Conservation (phyloP, 768 basidiomycete genomes). For the Boletus huronensis region DNA sequence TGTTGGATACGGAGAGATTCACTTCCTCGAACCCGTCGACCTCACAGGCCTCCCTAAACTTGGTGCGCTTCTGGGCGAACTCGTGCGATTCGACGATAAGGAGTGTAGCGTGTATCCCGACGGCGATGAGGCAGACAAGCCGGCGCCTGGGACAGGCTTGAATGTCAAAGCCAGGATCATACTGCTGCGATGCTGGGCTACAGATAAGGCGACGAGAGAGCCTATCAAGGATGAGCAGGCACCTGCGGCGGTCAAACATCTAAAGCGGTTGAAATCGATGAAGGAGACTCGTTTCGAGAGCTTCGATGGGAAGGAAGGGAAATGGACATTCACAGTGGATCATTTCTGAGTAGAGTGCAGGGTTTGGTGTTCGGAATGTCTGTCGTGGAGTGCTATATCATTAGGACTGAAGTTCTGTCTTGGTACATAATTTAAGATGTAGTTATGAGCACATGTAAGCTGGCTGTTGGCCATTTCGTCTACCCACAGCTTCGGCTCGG, state of each 20-base stretch:
- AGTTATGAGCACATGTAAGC: constrained; percentile 7
- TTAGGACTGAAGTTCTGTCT: constrained; percentile 1
- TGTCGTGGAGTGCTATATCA: constrained; percentile 7
- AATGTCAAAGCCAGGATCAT: constrained; percentile 83
- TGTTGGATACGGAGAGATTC: constrained; percentile 86
- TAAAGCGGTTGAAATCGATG: constrained; percentile 81
- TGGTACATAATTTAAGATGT: constrained; percentile 14
- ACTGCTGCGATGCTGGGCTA: constrained; percentile 79
- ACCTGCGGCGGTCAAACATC: constrained; percentile 62
- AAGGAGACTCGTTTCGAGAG: constrained; percentile 80
- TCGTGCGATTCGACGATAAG: constrained; percentile 86
- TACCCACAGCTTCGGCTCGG: constrained; percentile 1
- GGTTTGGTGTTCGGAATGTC: background rate
- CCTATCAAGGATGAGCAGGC: constrained; percentile 81
- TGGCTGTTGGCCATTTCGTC: constrained; percentile 12
- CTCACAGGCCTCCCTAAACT: constrained; percentile 81
- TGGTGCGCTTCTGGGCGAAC: constrained; percentile 77
- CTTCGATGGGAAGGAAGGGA: constrained; percentile 78
- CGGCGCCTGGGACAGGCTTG: constrained; percentile 76
- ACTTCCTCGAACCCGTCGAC: constrained; percentile 78
- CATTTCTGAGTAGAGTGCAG: constrained; percentile 63
- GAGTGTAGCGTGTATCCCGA: constrained; percentile 95
- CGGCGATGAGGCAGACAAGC: constrained; percentile 80
- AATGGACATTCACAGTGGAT: constrained; percentile 92
- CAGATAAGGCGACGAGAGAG: constrained; percentile 88